A percentile compares a stretch with the other conserved stretches of the same genome.
Conservation (phyloP, 768 basidiomycete genomes). For the Xerocomellus intermedius region DNA sequence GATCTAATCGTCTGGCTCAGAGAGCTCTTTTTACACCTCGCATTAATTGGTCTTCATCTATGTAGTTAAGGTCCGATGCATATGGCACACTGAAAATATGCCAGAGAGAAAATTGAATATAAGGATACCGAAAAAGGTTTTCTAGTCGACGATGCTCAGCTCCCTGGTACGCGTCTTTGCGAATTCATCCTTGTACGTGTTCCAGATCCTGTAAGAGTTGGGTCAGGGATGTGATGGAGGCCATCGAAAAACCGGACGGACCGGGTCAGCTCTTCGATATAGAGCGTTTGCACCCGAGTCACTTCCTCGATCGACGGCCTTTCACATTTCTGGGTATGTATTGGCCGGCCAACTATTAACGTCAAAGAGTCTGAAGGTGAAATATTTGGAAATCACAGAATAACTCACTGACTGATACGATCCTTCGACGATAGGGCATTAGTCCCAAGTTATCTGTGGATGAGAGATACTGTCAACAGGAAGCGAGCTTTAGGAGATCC, state of each 20-base stretch:
- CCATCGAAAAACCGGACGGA: slow-evolving; percentile 35
- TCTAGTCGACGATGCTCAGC: slow-evolving; percentile 72
- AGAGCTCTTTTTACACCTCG: background rate
- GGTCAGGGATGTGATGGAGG: slow-evolving; percentile 7
- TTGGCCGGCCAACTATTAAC: slow-evolving; percentile 79
- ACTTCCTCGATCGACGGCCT: slow-evolving; percentile 84
- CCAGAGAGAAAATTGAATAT: background rate
- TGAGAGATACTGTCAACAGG: background rate
- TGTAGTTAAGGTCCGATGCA: background rate
- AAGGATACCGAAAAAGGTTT: background rate
- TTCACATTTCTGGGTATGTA: slow-evolving; percentile 71
- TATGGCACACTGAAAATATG: background rate
- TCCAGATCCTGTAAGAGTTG: slow-evolving; percentile 72
- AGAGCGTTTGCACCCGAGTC: slow-evolving; percentile 72
- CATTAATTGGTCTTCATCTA: background rate
- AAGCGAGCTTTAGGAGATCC: background rate
- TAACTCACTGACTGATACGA: slow-evolving; percentile 92
- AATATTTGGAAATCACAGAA: background rate
- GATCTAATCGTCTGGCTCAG: no score
- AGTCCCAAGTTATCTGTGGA: slow-evolving; percentile 84
- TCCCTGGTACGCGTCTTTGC: slow-evolving; percentile 79
- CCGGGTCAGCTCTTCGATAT: slow-evolving; percentile 92
- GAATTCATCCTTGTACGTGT: slow-evolving; percentile 92
- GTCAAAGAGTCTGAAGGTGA: background rate
- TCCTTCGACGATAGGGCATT: slow-evolving; percentile 92